Evolutionary conservation across 495 filamentous ascomycete genomes (phyloP).

Genomic region (Penicillium ochrochloron): DNA sequence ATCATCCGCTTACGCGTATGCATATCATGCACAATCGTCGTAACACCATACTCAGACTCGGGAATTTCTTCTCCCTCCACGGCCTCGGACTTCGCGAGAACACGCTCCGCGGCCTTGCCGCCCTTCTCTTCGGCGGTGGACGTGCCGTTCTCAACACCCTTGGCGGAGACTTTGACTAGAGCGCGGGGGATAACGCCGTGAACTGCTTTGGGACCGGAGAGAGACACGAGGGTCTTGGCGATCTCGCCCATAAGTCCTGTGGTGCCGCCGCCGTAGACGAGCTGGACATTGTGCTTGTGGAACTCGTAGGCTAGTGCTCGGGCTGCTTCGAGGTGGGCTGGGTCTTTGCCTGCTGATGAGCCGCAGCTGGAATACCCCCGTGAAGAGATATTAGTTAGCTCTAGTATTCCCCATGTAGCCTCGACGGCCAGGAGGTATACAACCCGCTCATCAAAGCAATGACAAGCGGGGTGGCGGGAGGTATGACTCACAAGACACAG

Average conservation of each 20-base stretch:
- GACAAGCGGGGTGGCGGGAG: slow-evolving; percentile 16
- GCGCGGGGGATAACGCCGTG: slow-evolving; percentile 92
- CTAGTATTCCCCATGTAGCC: not conserved
- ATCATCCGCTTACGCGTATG: slow-evolving; percentile 92
- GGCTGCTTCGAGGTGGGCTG: slow-evolving; percentile 74
- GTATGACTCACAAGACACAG: slow-evolving; percentile 73
- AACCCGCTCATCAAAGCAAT: not conserved
- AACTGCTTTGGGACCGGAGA: slow-evolving; percentile 80
- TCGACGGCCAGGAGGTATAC: not conserved
- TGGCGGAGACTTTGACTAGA: slow-evolving; percentile 69
- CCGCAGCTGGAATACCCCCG: slow-evolving; percentile 63
- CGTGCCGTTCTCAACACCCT: slow-evolving; percentile 54
- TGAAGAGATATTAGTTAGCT: slow-evolving; percentile 15
- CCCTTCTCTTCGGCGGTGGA: slow-evolving; percentile 1
- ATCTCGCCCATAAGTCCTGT: slow-evolving; percentile 94
- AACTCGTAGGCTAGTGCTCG: slow-evolving; percentile 75
- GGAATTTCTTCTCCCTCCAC: slow-evolving; percentile 56
- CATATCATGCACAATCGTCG: slow-evolving; percentile 92
- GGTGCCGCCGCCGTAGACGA: slow-evolving; percentile 96
- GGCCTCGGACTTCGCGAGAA: slow-evolving; percentile 33
- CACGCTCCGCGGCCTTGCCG: slow-evolving; percentile 48
- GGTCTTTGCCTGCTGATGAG: slow-evolving; percentile 69
- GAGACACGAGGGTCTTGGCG: slow-evolving; percentile 80
- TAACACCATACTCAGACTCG: slow-evolving; percentile 74
- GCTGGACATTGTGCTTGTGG: slow-evolving; percentile 70